Evolutionary conservation across 2,329 filamentous ascomycete species (phyloP), one percentile per base, ranked within the genome.

Genomic region (Calonectria multiphialidica): DNA sequence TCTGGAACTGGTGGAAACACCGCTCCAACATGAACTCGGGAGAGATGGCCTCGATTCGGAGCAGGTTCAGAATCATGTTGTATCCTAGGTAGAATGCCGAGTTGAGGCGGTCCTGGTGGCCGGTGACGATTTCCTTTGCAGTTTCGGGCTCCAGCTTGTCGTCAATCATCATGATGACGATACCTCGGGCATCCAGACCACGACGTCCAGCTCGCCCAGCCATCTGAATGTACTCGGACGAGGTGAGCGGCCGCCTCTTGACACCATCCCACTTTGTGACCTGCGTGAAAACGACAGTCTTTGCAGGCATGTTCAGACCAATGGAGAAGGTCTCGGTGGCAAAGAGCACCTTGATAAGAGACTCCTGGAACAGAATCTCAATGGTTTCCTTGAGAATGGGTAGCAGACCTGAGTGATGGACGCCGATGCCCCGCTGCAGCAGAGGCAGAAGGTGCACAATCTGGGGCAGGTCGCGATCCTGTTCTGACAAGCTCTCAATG

Each of bases 161-260:
- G 81, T 97, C 94, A 74, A 99, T 94, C 96, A 99, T 98, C 95
- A 99, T 98, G 83, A 99, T 98, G 77, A 99, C 97, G 78, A 98
- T 97, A 90, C 97, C 97, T 76, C 97, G 94, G 74, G 98, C 96
- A 86, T 99, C 97, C 67, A 99, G 93, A 85, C 97, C 97, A 91
- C 97, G 93, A 89, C 97, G 94, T 81, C 97, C 97, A 72, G 97
- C 97, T 84, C 97, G 94, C 73, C 97, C 97, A 66, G 97, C 98
- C 97, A 99, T 99, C 82, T 99, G 97, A 65, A 99, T 95, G 84
- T 98, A 99, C 80, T 99, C 97, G 13, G 95, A 98, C 2, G 95
- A 95, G 0, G 96, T 98, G 23, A 98, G 90, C 84, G 96, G 97
- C 75, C 96, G 91, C 78, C 91, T 90, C 71, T 90, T 89, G 8